Conservation (phyloP, 2,329 filamentous ascomycete genomes). For the Ophiostoma montium region DNA sequence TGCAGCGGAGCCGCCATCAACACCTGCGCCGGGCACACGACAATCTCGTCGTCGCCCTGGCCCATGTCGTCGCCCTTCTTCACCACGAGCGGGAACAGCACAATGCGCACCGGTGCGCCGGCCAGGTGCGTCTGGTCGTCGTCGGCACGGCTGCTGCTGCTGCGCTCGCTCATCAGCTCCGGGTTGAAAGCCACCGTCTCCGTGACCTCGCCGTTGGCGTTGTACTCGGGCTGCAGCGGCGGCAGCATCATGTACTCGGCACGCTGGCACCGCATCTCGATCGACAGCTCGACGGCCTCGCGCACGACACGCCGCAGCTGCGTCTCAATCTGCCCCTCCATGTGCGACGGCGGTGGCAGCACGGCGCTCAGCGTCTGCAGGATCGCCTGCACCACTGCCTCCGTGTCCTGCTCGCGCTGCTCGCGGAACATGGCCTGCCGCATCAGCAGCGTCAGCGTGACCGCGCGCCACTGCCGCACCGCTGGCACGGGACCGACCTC, state of each 20-base stretch:
- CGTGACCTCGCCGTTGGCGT: slow-evolving; percentile 77
- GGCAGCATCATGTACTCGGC: slow-evolving; percentile 99
- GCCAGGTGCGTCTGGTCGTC: slow-evolving; percentile 33
- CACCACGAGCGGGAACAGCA: slow-evolving; percentile 90
- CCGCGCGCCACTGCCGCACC: slow-evolving; percentile 95
- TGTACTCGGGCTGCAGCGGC: slow-evolving; percentile 86
- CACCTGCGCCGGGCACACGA: slow-evolving; percentile 90
- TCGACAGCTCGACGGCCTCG: slow-evolving; percentile 75
- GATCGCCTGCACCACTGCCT: slow-evolving; percentile 88
- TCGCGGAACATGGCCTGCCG: slow-evolving; percentile 65
- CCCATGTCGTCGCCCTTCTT: slow-evolving; percentile 88
- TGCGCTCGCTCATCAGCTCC: slow-evolving; percentile 86
- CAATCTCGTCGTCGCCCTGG: slow-evolving; percentile 82
- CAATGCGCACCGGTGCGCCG: slow-evolving; percentile 69
- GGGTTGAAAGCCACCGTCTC: slow-evolving; percentile 87
- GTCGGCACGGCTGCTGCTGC: slow-evolving; percentile 35
- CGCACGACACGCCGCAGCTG: slow-evolving; percentile 79
- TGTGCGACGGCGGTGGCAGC: slow-evolving; percentile 70
- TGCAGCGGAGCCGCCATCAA: slow-evolving; percentile 49
- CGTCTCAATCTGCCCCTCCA: slow-evolving; percentile 67
- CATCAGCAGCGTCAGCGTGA: slow-evolving; percentile 79
- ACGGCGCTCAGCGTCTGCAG: slow-evolving; percentile 72
- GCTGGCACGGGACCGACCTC: slow-evolving; percentile 79
- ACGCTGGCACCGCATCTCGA: slow-evolving; percentile 94
- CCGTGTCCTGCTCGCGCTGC: slow-evolving; percentile 79